phyloP scores from a whole-genome alignment of 225 moss, liverwort and hornwort species.

The Ulota crispa region DNA sequence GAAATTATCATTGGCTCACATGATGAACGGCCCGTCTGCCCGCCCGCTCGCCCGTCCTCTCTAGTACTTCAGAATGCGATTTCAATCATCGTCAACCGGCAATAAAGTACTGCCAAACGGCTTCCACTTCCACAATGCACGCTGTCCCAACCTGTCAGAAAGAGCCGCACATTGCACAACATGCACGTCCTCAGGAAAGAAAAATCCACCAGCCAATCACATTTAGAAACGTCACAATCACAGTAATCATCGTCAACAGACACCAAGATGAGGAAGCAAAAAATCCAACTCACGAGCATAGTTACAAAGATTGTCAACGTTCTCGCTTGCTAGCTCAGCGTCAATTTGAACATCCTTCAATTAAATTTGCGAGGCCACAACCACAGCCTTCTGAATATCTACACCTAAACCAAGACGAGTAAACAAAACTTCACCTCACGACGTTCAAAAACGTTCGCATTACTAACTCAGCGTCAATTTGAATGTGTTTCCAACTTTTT shows the following conservation, averaged over 20 bases:
- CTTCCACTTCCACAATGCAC: not conserved
- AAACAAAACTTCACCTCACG: not conserved
- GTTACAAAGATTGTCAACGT: not conserved
- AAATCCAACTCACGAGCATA: not conserved
- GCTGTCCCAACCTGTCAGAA: not conserved
- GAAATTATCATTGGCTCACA: not conserved
- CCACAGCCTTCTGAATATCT: not conserved
- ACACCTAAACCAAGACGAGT: not conserved
- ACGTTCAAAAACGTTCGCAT: not conserved
- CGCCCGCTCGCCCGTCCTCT: not conserved
- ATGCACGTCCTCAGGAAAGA: not conserved
- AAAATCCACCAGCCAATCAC: not conserved
- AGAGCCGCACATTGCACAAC: not conserved
- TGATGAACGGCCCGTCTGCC: not conserved
- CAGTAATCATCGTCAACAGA: not conserved
- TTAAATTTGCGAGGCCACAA: too few species aligned
- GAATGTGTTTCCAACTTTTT: not conserved
- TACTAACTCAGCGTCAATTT: not conserved
- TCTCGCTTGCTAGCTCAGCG: not conserved
- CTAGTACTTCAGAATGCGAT: not conserved
- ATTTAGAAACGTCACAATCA: not conserved
- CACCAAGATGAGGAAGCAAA: not conserved
- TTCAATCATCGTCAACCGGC: constrained; percentile 9
- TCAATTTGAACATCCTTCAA: too few species aligned
- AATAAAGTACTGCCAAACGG: not conserved